Base-by-base conservation (phyloP, 1,284 basidiomycete species). In the Macrocystidia cucumis region DNA sequence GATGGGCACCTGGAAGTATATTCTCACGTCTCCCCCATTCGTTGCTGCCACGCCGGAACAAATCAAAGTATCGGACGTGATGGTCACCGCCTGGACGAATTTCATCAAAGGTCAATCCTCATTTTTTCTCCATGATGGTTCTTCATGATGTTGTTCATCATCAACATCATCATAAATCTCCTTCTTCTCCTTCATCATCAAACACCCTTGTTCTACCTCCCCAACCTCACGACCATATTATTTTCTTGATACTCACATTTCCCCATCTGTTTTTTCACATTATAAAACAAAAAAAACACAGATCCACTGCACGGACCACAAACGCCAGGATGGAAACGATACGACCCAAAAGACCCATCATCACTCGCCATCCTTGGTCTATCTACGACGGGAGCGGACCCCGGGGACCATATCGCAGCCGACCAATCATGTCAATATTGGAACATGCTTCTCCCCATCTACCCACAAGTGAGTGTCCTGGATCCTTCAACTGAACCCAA, bases 11-110 rank as follows among this genome's bases (percentile, higher is more conserved):
- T 56, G 54, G 53, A 37, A 53, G 29, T 52, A 49, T 3, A 57
- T 57, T 29, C 48, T 54, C 3, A 35, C 54, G 14, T 51, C 49
- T 2, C 55, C 51, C 6, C 55, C 55, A 2, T 56, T 54, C 35
- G 46, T 55, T 8, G 31, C 56, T 27, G 64, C 61, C 1, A 63
- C 60, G 4, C 51, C 55, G 5, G 55, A 61, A 5, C 54, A 65
- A 41, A 54, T 60, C 17, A 45, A 41, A 5, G 51, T 66, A 6
- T 66, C 63, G 8, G 55, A 63, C 42, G 46, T 62, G 35, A 64
- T 66, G 62, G 61, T 66, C 9, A 57, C 55, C 12, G 65, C 62
- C 4, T 67, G 65, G 65, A 62, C 62, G 7, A 65, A 66, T 44
- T 67, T 67, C 41, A 54, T 67, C 42, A 66, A 66, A 52, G 56